Evolutionary conservation across 768 basidiomycete species (phyloP).

Genomic region (Lactarius hengduanensis): DNA sequence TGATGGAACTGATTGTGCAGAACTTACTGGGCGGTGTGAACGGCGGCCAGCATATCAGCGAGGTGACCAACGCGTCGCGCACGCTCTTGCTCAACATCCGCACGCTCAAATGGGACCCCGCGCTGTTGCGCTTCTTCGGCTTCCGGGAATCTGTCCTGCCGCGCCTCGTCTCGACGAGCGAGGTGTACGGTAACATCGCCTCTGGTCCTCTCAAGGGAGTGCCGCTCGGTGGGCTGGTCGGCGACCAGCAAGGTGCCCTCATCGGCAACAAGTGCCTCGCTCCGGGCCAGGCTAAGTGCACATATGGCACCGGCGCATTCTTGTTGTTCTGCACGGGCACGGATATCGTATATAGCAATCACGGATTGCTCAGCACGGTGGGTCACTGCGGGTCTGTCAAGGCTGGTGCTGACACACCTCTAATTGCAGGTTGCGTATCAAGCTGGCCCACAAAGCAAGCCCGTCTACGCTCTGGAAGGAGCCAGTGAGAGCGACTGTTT

Average conservation of each 20-base stretch:
- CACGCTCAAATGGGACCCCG: slow-evolving; percentile 80
- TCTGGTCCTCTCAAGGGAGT: slow-evolving; percentile 68
- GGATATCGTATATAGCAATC: slow-evolving; percentile 79
- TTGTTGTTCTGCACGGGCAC: slow-evolving; percentile 91
- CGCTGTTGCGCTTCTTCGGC: slow-evolving; percentile 84
- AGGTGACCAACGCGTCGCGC: slow-evolving; percentile 95
- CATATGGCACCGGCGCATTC: slow-evolving; percentile 97
- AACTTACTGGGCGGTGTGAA: slow-evolving; percentile 79
- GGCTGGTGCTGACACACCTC: not conserved
- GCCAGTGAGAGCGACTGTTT: slow-evolving; percentile 61
- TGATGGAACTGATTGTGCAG: slow-evolving; percentile 39
- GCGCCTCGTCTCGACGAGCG: slow-evolving; percentile 83
- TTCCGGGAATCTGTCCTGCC: slow-evolving; percentile 78
- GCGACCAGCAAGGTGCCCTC: slow-evolving; percentile 98
- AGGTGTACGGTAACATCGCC: slow-evolving; percentile 82
- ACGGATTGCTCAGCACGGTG: slow-evolving; percentile 89
- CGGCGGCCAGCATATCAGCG: slow-evolving; percentile 76
- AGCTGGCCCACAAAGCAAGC: slow-evolving; percentile 70
- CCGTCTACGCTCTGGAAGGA: slow-evolving; percentile 93
- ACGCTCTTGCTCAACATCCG: slow-evolving; percentile 87
- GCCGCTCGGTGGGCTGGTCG: slow-evolving; percentile 88
- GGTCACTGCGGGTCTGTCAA: slow-evolving; percentile 24
- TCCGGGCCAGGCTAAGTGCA: slow-evolving; percentile 96
- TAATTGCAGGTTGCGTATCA: slow-evolving; percentile 77
- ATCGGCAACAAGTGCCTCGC: slow-evolving; percentile 93